Evolutionary conservation across 768 basidiomycete species (phyloP).

Genomic region (Phallus indusiatus): DNA sequence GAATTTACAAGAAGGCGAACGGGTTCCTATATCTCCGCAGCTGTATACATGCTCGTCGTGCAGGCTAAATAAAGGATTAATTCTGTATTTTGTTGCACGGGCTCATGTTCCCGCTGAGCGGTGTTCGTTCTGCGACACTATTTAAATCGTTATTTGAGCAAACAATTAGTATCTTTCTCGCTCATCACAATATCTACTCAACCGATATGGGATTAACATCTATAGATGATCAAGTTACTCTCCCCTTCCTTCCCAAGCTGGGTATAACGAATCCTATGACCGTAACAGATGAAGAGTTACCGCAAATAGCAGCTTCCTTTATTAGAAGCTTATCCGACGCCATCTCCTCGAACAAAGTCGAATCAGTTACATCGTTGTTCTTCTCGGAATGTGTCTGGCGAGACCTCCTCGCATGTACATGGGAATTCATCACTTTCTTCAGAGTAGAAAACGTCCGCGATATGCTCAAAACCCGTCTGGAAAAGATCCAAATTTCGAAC

Average conservation of each 20-base stretch:
- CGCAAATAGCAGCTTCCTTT: not conserved
- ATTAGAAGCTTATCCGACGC: not conserved
- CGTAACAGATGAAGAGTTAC: not conserved
- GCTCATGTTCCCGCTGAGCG: too few species aligned
- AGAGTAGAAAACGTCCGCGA: slow-evolving; percentile 28
- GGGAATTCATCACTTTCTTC: slow-evolving; percentile 52
- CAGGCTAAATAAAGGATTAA: too few species aligned
- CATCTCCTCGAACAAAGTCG: not conserved
- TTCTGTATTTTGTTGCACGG: too few species aligned
- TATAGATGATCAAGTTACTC: not conserved
- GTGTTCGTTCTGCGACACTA: too few species aligned
- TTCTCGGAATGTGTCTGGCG: slow-evolving; percentile 39
- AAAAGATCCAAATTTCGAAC: not conserved
- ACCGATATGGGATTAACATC: not conserved
- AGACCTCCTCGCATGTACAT: slow-evolving; percentile 51
- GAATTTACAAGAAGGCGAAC: too few species aligned
- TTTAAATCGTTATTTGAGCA: too few species aligned
- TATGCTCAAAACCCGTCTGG: slow-evolving; percentile 38
- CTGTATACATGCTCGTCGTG: too few species aligned
- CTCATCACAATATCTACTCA: too few species aligned
- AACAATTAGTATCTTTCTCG: too few species aligned
- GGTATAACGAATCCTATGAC: not conserved
- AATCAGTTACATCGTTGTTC: slow-evolving; percentile 13
- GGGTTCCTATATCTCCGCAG: too few species aligned
- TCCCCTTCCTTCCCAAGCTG: not conserved